Conservation (phyloP, 129 eudicot genomes). For the Gnaphalium uliginosum region DNA sequence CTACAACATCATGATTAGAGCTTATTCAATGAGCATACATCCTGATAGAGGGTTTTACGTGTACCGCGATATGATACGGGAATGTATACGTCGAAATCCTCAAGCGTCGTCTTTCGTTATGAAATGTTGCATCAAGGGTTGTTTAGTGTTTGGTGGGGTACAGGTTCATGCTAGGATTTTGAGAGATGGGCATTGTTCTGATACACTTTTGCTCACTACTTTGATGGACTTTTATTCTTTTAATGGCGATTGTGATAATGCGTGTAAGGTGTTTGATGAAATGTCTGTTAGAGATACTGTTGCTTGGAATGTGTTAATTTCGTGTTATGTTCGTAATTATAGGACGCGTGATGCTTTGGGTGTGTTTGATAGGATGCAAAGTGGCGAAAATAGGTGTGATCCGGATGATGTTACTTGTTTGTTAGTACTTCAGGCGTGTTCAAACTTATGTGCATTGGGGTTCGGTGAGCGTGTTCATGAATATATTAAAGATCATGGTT, state of each 20-base stretch:
- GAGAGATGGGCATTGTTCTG: conserved; percentile 57
- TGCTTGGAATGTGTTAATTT: conserved; percentile 77
- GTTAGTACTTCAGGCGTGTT: conserved; percentile 70
- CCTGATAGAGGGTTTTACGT: conserved; percentile 52
- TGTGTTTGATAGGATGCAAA: conserved; percentile 63
- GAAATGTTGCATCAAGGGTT: conserved; percentile 49
- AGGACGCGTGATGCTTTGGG: conserved; percentile 59
- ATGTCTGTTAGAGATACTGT: conserved; percentile 57
- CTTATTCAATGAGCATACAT: conserved; percentile 37
- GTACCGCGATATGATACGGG: conserved; percentile 48
- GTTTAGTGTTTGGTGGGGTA: conserved; percentile 41
- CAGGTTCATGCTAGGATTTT: conserved; percentile 63
- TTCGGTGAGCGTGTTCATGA: conserved; percentile 66
- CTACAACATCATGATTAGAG: conserved; percentile 62
- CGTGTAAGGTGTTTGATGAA: conserved; percentile 80
- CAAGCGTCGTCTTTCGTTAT: conserved; percentile 47
- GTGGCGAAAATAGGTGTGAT: conserved; percentile 30
- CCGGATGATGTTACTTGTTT: conserved; percentile 88
- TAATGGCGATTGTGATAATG: conserved; percentile 34
- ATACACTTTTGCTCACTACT: conserved; percentile 57
- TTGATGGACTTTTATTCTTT: conserved; percentile 70
- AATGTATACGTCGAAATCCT: conserved; percentile 49
- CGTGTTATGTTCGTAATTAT: conserved; percentile 53
- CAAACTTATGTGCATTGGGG: conserved; percentile 53
- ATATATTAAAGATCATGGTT: conserved; percentile 47